Evolutionary conservation across 352 stramenopile species (phyloP).

Genomic region (Globisporangium perplexum): DNA sequence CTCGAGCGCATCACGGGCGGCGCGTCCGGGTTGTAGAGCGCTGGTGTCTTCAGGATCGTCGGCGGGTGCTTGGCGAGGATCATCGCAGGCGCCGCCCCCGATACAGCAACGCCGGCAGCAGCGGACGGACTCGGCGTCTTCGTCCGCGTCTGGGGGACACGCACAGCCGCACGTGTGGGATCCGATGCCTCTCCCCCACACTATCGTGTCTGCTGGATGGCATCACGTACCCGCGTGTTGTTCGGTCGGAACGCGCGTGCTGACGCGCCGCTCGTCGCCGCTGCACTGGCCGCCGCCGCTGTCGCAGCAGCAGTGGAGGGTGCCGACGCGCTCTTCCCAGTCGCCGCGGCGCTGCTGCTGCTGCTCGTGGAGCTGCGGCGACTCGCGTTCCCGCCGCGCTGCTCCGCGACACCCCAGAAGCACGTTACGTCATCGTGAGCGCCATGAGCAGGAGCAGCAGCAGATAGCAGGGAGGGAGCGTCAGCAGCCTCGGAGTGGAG

Average conservation of each 20-base stretch:
- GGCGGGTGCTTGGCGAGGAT: constrained; percentile 42
- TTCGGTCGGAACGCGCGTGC: constrained; percentile 22
- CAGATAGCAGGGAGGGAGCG: not conserved
- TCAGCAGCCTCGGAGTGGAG: not conserved
- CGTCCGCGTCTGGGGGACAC: constrained; percentile 17
- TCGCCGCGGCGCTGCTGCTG: constrained; percentile 1
- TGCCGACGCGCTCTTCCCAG: not conserved
- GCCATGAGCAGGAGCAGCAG: too few species aligned
- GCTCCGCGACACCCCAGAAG: not conserved
- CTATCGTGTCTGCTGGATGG: not conserved
- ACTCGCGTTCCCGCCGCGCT: constrained; percentile 22
- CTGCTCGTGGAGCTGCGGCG: constrained; percentile 16
- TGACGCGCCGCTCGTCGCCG: constrained; percentile 1
- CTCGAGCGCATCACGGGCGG: constrained; percentile 1
- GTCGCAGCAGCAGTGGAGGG: not conserved
- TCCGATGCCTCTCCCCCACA: not conserved
- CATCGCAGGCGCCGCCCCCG: constrained; percentile 6
- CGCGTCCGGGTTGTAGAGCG: constrained; percentile 11
- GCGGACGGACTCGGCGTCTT: constrained; percentile 15
- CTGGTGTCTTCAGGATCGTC: constrained; percentile 19
- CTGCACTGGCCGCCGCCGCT: not conserved
- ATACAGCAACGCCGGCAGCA: not conserved
- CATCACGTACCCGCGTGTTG: constrained; percentile 14
- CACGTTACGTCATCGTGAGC: not conserved
- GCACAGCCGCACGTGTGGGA: not conserved